phyloP scores from a whole-genome alignment of 106 monocot species.

The Phalaenopsis aphrodite region DNA sequence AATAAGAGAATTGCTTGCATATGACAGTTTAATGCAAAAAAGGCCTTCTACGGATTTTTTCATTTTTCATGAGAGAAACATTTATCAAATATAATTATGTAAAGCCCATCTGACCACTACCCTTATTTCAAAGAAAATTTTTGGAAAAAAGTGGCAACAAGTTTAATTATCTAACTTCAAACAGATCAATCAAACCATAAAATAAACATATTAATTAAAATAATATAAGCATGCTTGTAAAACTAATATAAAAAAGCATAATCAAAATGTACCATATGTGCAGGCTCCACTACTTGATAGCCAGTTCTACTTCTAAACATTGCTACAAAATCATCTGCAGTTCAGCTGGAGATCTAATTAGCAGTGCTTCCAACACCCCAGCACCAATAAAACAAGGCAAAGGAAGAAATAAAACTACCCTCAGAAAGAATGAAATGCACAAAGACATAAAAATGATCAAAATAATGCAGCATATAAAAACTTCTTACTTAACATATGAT shows the following conservation, averaged over 20 bases:
- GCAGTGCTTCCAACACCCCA: not conserved
- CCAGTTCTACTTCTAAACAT: constrained; percentile 78
- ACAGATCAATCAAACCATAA: not conserved
- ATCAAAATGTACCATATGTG: constrained; percentile 70
- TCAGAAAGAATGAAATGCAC: not conserved
- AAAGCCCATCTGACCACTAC: not conserved
- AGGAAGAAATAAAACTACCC: not conserved
- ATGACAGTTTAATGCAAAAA: not conserved
- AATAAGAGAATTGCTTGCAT: not conserved
- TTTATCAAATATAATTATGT: not conserved
- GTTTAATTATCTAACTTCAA: not conserved
- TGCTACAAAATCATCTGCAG: constrained; percentile 85
- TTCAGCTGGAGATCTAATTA: not conserved
- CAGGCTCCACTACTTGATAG: constrained; percentile 80
- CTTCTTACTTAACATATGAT: constrained; percentile 81
- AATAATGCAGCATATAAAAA: not conserved
- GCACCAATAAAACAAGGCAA: not conserved
- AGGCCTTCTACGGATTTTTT: not conserved
- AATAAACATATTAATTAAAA: not conserved
- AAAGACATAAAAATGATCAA: not conserved
- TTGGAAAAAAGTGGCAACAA: not conserved
- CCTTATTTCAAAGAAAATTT: not conserved
- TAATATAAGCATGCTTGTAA: not conserved
- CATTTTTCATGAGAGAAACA: not conserved
- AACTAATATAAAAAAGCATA: not conserved